Percentiles rank a stretch among this genome's conserved stretches.
phyloP scores from a whole-genome alignment of 179 eudicot species.

The Carnegiea gigantea region DNA sequence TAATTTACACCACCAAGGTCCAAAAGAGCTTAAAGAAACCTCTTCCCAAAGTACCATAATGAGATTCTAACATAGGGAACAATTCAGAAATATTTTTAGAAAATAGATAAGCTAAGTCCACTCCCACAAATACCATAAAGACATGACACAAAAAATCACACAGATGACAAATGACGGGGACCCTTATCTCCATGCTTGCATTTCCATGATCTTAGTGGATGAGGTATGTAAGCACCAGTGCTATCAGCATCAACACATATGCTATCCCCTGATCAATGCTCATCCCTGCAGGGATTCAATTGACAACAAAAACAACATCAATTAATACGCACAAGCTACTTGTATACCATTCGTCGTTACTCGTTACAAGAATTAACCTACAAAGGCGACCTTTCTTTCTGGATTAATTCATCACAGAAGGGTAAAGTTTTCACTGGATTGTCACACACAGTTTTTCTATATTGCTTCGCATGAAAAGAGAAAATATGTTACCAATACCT shows the following conservation, averaged over 20 bases:
- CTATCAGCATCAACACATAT: conserved; percentile 39
- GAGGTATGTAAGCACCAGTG: conserved; percentile 45
- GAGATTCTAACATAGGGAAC: conserved; percentile 18
- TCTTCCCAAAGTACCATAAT: conserved; percentile 29
- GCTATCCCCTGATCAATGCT: conserved; percentile 46
- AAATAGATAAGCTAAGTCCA: conserved; percentile 18
- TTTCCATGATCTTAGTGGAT: conserved; percentile 33
- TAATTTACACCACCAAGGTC: conserved; percentile 20
- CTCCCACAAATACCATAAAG: conserved; percentile 20
- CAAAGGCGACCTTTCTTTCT: too few relatives aligned
- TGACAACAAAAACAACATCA: not conserved
- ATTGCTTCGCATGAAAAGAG: too few relatives aligned
- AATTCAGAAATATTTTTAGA: conserved; percentile 22
- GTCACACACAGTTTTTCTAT: too few relatives aligned
- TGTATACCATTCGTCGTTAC: too few relatives aligned
- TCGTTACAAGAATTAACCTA: too few relatives aligned
- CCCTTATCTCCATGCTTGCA: not conserved
- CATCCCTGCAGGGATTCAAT: conserved; percentile 28
- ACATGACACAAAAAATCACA: conserved; percentile 20
- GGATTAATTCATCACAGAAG: too few relatives aligned
- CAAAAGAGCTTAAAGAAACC: conserved; percentile 15
- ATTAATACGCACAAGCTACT: not conserved
- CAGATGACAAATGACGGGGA: conserved; percentile 1
- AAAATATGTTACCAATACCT: too few relatives aligned
- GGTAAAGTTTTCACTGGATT: too few relatives aligned